Evolutionary conservation across 352 stramenopile species (phyloP).

Genomic region (Aphanomyces stellatus): DNA sequence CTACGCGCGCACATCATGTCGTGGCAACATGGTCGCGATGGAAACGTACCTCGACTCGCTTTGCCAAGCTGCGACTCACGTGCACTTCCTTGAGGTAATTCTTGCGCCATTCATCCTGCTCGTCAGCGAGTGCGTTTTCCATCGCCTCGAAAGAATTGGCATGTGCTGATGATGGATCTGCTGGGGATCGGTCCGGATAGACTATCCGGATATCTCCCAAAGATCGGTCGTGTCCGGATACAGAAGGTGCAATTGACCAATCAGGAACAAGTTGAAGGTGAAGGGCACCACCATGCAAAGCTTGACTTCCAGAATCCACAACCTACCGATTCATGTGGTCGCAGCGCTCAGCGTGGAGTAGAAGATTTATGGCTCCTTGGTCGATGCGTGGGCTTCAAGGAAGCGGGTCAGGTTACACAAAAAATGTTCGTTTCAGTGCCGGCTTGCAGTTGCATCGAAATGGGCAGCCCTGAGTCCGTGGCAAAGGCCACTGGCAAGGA

Average conservation of each 20-base stretch:
- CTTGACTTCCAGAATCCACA: not conserved
- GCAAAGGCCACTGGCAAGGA: slow-evolving; percentile 72
- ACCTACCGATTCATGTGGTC: not conserved
- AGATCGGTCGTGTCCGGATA: not conserved
- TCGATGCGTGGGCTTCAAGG: slow-evolving; percentile 13
- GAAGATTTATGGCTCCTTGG: not conserved
- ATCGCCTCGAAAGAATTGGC: not conserved
- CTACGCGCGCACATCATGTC: not conserved
- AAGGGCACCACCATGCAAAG: no score
- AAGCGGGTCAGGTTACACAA: slow-evolving; percentile 53
- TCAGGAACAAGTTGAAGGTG: not conserved
- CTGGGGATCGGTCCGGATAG: not conserved
- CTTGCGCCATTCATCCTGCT: slow-evolving; percentile 11
- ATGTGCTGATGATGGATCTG: not conserved
- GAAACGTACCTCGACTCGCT: not conserved
- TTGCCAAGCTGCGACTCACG: not conserved
- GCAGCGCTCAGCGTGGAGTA: not conserved
- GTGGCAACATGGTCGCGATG: no score
- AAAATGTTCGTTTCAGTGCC: slow-evolving; percentile 70
- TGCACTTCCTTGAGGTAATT: slow-evolving; percentile 11
- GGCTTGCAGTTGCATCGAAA: slow-evolving; percentile 72
- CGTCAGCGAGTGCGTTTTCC: slow-evolving; percentile 11
- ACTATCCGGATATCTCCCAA: not conserved
- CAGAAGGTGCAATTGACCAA: not conserved
- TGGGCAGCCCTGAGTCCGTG: slow-evolving; percentile 36